Evolutionary conservation across 441 rosid genomes (phyloP).

Genomic region (Aleurites moluccanus): DNA sequence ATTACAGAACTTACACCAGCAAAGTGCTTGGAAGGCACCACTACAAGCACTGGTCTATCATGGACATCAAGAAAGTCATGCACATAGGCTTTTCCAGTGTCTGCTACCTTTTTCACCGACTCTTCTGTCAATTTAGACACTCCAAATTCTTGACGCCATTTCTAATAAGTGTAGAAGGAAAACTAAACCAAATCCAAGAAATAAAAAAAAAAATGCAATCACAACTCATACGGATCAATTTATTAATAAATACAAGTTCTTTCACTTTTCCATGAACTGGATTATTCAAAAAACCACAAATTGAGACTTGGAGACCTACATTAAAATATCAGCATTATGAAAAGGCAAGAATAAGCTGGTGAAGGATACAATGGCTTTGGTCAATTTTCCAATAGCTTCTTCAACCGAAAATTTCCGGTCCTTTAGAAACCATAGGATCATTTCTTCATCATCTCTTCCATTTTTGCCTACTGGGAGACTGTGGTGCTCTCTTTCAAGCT

Average conservation of each 20-base stretch:
- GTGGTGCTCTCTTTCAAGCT: conserved; percentile 56
- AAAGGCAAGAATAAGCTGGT: conserved; percentile 14
- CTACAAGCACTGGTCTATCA: conserved; percentile 76
- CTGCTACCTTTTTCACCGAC: conserved; percentile 52
- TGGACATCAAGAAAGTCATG: conserved; percentile 70
- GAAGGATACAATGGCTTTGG: conserved; percentile 86
- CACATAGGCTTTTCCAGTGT: conserved; percentile 80
- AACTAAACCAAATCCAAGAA: conserved; percentile 14
- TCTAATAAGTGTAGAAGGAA: conserved; percentile 49
- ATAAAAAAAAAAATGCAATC: not conserved
- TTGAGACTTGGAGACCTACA: not conserved
- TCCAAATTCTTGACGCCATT: conserved; percentile 84
- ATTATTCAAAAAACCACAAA: not conserved
- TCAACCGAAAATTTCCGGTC: conserved; percentile 72
- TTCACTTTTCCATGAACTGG: not conserved
- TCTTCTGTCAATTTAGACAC: conserved; percentile 69
- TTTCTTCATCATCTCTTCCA: conserved; percentile 93
- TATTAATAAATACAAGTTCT: not conserved
- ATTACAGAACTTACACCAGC: conserved; percentile 56
- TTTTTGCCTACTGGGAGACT: conserved; percentile 76
- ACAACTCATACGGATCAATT: not conserved
- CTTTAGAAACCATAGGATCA: conserved; percentile 86
- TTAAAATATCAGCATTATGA: not conserved
- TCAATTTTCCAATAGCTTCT: conserved; percentile 59
- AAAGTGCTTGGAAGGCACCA: conserved; percentile 78